These are phyloP conservation scores for Starmerella vitae DNA, from an alignment of 805 yeast species.

Conservation along the genomic window DNA sequence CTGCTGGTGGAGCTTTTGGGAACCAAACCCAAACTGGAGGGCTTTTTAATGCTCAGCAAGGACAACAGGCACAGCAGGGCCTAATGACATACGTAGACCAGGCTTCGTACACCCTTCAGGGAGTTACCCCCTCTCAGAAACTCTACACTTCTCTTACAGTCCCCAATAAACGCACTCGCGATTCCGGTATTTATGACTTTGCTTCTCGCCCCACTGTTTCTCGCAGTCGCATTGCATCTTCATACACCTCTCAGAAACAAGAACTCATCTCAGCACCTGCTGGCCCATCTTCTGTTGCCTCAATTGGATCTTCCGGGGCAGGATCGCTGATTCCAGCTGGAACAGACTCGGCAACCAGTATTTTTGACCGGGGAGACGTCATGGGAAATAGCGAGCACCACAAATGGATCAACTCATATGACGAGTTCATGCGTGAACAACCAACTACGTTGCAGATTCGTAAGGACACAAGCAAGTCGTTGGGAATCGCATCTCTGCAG, in stretches of 20 bases:
- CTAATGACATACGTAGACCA: constrained; percentile 22
- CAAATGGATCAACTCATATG: constrained; percentile 21
- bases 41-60: not conserved
- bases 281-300: not conserved
- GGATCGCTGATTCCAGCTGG: not conserved
- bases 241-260: not conserved
- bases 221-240: not conserved
- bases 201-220: constrained; percentile 1
- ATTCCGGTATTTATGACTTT: not conserved
- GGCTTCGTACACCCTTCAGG: constrained; percentile 20
- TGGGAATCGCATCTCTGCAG: not conserved
- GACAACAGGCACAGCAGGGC: not conserved
- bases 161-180: constrained; percentile 9
- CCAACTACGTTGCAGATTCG: constrained; percentile 20
- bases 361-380: not conserved
- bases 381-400: constrained; percentile 8
- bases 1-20: too few species aligned
- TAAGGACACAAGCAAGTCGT: constrained; percentile 1
- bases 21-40: too few species aligned
- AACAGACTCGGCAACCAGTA: not conserved
- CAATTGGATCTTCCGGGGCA: not conserved
- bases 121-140: constrained; percentile 17
- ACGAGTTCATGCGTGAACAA: constrained; percentile 16
- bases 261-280: not conserved
- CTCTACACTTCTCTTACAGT: constrained; percentile 20